phyloP scores from a whole-genome alignment of 371 early-diverging fungal species.

The Mucor racemosus region DNA sequence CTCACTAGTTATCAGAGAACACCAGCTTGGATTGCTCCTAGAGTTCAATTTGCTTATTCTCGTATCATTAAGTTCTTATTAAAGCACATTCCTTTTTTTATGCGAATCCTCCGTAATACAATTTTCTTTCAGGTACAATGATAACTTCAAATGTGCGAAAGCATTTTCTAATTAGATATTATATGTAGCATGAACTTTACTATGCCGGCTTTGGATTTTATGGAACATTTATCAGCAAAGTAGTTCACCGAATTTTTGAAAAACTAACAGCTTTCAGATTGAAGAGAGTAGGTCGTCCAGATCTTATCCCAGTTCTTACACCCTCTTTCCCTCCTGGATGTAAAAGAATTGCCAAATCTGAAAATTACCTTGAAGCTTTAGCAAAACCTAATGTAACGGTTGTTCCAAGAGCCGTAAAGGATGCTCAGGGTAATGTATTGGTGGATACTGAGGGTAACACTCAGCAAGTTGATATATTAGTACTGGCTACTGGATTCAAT shows the following conservation, averaged over 20 bases:
- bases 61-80: constrained; percentile 40
- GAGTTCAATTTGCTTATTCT: constrained; percentile 34
- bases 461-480: constrained; percentile 56
- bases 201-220: constrained; percentile 13
- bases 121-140: constrained; percentile 15
- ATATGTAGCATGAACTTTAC: constrained; percentile 15
- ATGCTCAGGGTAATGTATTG: constrained; percentile 45
- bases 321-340: constrained; percentile 60
- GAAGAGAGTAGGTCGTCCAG: constrained; percentile 7
- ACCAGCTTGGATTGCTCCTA: constrained; percentile 50
- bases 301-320: constrained; percentile 34
- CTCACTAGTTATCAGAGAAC: constrained; percentile 60
- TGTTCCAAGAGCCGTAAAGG: constrained; percentile 41
- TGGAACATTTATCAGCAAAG: constrained; percentile 1
- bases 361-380: constrained; percentile 55
- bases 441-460: constrained; percentile 42
- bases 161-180: too few species aligned
- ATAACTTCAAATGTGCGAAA: too few species aligned
- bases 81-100: constrained; percentile 46
- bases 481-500: constrained; percentile 70
- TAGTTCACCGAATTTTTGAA: neutral
- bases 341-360: constrained; percentile 62
- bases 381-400: constrained; percentile 54
- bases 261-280: constrained; percentile 4
- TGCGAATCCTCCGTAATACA: constrained; percentile 27